Evolutionary conservation across 345 rosid species (phyloP).

Genomic region (Balakata baccata): DNA sequence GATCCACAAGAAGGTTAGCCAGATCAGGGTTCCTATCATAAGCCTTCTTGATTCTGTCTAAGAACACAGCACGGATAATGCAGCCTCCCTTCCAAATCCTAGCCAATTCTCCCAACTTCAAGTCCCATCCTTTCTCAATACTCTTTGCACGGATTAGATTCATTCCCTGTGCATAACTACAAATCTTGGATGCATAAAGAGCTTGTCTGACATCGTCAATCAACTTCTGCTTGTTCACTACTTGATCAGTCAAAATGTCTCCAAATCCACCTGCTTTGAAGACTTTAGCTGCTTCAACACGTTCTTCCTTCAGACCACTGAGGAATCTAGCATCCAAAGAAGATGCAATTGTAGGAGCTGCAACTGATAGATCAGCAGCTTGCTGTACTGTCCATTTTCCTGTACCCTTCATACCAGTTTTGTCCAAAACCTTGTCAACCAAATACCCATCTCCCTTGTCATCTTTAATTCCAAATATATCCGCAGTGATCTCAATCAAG

Average conservation of each 20-base stretch:
- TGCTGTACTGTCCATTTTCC: conserved; percentile 99
- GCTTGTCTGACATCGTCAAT: conserved; percentile 85
- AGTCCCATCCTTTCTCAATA: conserved; percentile 74
- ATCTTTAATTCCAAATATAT: conserved; percentile 79
- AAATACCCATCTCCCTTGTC: conserved; percentile 80
- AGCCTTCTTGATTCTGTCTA: conserved; percentile 95
- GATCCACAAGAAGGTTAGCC: conserved; percentile 87
- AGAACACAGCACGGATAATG: conserved; percentile 85
- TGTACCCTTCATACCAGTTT: conserved; percentile 97
- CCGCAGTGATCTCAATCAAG: conserved; percentile 89
- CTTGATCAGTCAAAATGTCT: conserved; percentile 54
- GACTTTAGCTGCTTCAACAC: conserved; percentile 79
- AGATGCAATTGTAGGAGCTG: conserved; percentile 88
- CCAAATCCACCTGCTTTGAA: conserved; percentile 76
- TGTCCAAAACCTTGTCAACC: conserved; percentile 93
- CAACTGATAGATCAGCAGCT: conserved; percentile 92
- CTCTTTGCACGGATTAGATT: conserved; percentile 92
- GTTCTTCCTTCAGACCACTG: conserved; percentile 88
- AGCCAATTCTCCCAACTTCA: conserved; percentile 90
- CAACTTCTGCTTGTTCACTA: conserved; percentile 72
- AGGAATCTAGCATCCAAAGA: conserved; percentile 91
- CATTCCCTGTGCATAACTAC: conserved; percentile 99
- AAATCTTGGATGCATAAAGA: conserved; percentile 89
- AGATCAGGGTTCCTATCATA: conserved; percentile 84
- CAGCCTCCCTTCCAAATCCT: conserved; percentile 99